A percentile compares a stretch with the other conserved stretches of the same genome.
Evolutionary conservation across 148 eudicot species (phyloP).

Genomic region (Polygonum aviculare): DNA sequence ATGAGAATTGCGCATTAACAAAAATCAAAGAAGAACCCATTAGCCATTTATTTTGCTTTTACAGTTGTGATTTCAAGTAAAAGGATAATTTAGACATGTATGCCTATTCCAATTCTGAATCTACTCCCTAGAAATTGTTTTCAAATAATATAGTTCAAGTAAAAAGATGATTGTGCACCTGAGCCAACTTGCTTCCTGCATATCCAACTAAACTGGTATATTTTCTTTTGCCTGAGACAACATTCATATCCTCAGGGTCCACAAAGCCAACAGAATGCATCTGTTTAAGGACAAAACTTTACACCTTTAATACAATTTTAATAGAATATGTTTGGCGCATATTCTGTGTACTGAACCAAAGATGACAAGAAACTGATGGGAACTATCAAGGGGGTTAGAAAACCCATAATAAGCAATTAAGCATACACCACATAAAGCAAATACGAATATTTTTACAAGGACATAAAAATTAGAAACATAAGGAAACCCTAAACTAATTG

Average conservation of each 20-base stretch:
- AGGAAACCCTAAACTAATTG: background rate
- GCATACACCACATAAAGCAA: background rate
- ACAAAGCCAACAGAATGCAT: constrained; percentile 91
- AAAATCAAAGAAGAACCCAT: background rate
- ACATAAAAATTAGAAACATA: background rate
- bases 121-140: background rate
- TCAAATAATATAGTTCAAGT: background rate
- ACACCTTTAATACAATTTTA: background rate
- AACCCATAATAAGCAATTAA: background rate
- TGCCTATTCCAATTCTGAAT: background rate
- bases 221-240: constrained; percentile 63
- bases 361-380: background rate
- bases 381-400: background rate
- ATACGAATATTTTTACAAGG: background rate
- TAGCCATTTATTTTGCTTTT: background rate
- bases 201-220: constrained; percentile 79
- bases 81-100: background rate
- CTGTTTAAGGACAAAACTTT: constrained; percentile 27
- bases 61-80: background rate
- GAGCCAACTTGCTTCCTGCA: constrained; percentile 87
- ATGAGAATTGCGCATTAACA: background rate
- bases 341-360: background rate
- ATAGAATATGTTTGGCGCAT: background rate
- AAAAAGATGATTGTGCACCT: constrained; percentile 30
- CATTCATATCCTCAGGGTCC: constrained; percentile 93